Base-by-base conservation (phyloP, 2,329 filamentous ascomycete species). In the Aspergillus jensenii region DNA sequence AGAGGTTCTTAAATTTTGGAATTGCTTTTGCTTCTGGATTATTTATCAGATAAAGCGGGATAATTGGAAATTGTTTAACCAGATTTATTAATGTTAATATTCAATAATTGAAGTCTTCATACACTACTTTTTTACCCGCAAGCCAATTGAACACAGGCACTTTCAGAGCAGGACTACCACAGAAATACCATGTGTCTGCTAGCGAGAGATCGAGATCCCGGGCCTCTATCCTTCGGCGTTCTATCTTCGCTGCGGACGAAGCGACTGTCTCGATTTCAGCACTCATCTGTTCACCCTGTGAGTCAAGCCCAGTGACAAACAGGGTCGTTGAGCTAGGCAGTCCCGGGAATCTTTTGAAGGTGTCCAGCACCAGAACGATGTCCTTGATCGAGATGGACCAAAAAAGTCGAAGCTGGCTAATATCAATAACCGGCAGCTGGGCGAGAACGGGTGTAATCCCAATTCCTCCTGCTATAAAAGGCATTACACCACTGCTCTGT, bases 391-490 rank as follows among this genome's bases (percentile, higher is more conserved):
- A 78, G 4, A 93, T 64, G 2, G 84, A 87, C 91, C 91, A 96
- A 1, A 91, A 77, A 4, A 95, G 69, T 25, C 67, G 75, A 39
- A 95, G 69, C 3, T 71, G 68, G 1, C 70, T 65, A 5, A 76
- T 61, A 58, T 78, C 71, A 1, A 91, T 68, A 6, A 81, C 73
- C 0, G 75, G 77, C n/a, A 86, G 80, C 65, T 91, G 89, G 0
- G 87, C 85, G n/a, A 96, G 77, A 3, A 95, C 65, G 2, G 91
- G 91, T 27, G 91, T 96, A 60, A 96, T 90, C 0, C 91, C 91
- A 6, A 96, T 89, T 3, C 91, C 91, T 0, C 85, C 90, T 6
- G 90, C 90, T 3, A 96, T 74, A 63, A 93, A 95, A 0, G 78
- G 79, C 1, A 81, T 69, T 1, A 85, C 53, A 35, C 76, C 60